Evolutionary conservation across 768 basidiomycete species (phyloP).

Genomic region (Baorangia bicolor): DNA sequence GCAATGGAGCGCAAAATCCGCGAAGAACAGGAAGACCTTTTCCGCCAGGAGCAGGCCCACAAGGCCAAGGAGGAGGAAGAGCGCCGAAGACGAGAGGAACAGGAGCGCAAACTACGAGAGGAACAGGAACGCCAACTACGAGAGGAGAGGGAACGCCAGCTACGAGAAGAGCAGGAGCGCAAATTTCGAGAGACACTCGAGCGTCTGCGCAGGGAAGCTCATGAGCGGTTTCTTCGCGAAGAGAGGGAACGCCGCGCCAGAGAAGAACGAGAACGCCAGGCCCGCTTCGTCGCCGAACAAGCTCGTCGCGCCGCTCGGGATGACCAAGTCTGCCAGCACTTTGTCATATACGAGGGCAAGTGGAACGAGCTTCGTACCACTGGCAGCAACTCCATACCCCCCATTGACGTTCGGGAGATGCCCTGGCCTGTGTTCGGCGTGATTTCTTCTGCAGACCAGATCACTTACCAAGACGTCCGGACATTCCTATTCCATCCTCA

Average conservation of each 20-base stretch:
- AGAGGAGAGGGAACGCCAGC: conserved; percentile 3
- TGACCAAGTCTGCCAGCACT: conserved; percentile 8
- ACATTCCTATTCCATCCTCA: conserved; percentile 42
- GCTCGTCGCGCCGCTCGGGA: conserved; percentile 7
- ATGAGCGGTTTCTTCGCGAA: conserved; percentile 7
- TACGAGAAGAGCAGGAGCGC: conserved; percentile 24
- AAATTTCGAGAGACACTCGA: too few species aligned
- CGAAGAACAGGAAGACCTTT: conserved; percentile 22
- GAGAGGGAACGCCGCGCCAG: conserved; percentile 17
- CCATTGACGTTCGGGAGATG: conserved; percentile 32
- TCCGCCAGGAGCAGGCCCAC: conserved; percentile 4
- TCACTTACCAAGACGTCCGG: conserved; percentile 35
- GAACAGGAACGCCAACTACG: conserved; percentile 9
- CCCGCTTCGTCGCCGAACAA: conserved; percentile 23
- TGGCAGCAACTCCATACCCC: conserved; percentile 16
- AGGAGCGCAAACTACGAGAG: conserved; percentile 12
- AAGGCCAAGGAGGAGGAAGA: conserved; percentile 17
- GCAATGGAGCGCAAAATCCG: conserved; percentile 20
- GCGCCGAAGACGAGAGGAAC: conserved; percentile 6
- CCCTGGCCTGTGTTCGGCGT: conserved; percentile 45
- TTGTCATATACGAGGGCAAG: conserved; percentile 34
- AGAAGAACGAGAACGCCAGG: conserved; percentile 21
- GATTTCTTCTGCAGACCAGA: conserved; percentile 23
- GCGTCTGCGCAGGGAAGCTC: conserved; percentile 9
- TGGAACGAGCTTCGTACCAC: conserved; percentile 38